Conservation (phyloP, 345 rosid genomes). For the Fremontodendron californicum region DNA sequence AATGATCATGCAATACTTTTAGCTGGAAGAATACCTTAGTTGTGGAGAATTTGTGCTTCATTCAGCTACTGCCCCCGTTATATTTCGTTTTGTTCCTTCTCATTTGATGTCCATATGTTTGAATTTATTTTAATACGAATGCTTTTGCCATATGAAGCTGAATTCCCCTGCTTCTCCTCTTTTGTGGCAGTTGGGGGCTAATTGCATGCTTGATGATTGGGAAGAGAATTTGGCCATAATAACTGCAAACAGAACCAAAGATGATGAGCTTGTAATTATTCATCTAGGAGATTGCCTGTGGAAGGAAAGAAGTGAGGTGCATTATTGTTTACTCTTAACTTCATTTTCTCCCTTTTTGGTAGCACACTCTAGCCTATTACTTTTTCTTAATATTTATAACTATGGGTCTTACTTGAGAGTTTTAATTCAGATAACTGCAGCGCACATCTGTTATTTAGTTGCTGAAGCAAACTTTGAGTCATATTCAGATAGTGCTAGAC, state of each 20-base stretch:
- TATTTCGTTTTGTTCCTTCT: background rate
- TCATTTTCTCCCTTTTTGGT: slow-evolving; percentile 13
- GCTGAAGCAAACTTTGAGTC: slow-evolving; percentile 84
- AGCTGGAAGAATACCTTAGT: background rate
- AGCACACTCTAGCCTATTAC: slow-evolving; percentile 4
- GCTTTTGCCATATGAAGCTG: slow-evolving; percentile 2
- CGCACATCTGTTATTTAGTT: slow-evolving; percentile 72
- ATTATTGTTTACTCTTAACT: slow-evolving; percentile 9
- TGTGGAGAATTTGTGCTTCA: background rate
- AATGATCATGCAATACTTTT: background rate
- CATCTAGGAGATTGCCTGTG: slow-evolving; percentile 98
- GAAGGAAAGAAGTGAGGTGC: slow-evolving; percentile 97
- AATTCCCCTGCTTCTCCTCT: slow-evolving; percentile 9
- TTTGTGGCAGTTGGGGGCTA: slow-evolving; percentile 50
- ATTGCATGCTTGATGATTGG: slow-evolving; percentile 91
- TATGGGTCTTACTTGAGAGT: slow-evolving; percentile 25
- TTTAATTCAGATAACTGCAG: slow-evolving; percentile 60
- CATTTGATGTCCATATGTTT: background rate
- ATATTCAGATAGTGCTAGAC: slow-evolving; percentile 73
- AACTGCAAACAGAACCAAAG: slow-evolving; percentile 92
- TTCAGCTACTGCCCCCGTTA: background rate
- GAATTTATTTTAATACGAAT: background rate
- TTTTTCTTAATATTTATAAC: slow-evolving; percentile 6
- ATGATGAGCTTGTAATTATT: slow-evolving; percentile 87
- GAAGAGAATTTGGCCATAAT: slow-evolving; percentile 95